These are phyloP conservation scores for Sphaerobolus stellatus DNA, from an alignment of 1,284 basidiomycete species.

Conservation along the genomic window DNA sequence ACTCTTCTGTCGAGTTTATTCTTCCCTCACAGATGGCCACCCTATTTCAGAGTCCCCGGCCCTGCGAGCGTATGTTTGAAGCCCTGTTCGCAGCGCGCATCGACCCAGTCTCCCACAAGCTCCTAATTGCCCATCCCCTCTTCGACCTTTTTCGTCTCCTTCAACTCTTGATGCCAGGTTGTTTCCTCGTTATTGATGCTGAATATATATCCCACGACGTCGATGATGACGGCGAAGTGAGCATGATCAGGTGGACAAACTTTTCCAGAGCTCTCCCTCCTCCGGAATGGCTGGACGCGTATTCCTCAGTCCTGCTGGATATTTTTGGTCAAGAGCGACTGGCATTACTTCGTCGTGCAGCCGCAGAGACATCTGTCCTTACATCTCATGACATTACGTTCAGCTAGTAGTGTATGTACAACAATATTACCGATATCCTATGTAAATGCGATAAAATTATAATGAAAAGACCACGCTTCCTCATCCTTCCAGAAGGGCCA, in stretches of 20 bases:
- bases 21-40: neutral
- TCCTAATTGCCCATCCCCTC: neutral
- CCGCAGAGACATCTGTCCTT: neutral
- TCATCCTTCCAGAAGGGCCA: slow-evolving; percentile 64
- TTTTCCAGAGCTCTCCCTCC: neutral
- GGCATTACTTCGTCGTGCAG: slow-evolving; percentile 1
- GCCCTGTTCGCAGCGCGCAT: neutral
- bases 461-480: too few species aligned
- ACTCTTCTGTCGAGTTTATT: neutral
- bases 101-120: neutral
- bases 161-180: slow-evolving; percentile 2
- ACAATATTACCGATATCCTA: too few species aligned
- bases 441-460: too few species aligned
- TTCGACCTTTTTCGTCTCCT: slow-evolving; percentile 4
- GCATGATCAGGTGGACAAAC: neutral
- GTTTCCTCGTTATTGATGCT: slow-evolving; percentile 2
- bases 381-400: neutral
- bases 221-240: slow-evolving; percentile 4
- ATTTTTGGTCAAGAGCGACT: neutral
- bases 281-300: slow-evolving; percentile 2
- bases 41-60: neutral
- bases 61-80: slow-evolving; percentile 9
- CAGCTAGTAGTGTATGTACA: too few species aligned
- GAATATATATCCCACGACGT: slow-evolving; percentile 5
- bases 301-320: neutral